A percentile compares a stretch with the other conserved stretches of the same genome.
Evolutionary conservation across 257 asterid genomes (phyloP).

Genomic region (Salvia splendens): DNA sequence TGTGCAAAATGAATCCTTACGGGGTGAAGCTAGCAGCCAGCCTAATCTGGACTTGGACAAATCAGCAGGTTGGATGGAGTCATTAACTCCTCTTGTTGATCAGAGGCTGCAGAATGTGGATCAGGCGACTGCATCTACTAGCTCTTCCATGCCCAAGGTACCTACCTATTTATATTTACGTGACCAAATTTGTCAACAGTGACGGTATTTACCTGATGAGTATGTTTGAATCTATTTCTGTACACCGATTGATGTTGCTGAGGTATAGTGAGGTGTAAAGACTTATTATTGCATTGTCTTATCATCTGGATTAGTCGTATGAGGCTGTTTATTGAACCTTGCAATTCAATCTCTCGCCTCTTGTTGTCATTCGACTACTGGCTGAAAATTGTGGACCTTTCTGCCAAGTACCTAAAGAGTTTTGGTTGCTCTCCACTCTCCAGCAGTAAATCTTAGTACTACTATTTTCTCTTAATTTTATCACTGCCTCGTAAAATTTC

Average conservation of each 20-base stretch:
- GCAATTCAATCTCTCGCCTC: too few relatives aligned
- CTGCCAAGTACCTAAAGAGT: too few relatives aligned
- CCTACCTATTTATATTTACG: slow-evolving; percentile 22
- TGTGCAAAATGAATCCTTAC: slow-evolving; percentile 22
- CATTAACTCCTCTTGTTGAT: slow-evolving; percentile 28
- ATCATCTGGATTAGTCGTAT: too few relatives aligned
- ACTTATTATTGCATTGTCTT: background rate
- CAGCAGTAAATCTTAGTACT: too few relatives aligned
- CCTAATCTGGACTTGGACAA: slow-evolving; percentile 36
- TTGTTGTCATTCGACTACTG: too few relatives aligned
- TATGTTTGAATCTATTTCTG: slow-evolving; percentile 14
- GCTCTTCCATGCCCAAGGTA: slow-evolving; percentile 45
- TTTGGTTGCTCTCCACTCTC: too few relatives aligned
- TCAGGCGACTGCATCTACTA: slow-evolving; percentile 33
- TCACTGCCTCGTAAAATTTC: background rate
- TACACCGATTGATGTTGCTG: slow-evolving; percentile 17
- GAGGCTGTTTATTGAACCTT: too few relatives aligned
- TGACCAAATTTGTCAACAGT: slow-evolving; percentile 12
- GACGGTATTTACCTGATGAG: background rate
- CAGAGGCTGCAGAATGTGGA: background rate
- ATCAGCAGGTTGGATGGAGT: slow-evolving; percentile 34
- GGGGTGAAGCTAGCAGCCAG: slow-evolving; percentile 32
- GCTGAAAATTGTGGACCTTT: too few relatives aligned
- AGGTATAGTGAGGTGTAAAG: background rate
- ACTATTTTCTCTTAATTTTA: too few relatives aligned